Evolutionary conservation across 2,329 filamentous ascomycete genomes (phyloP).

Genomic region (Calonectria henricotiae): DNA sequence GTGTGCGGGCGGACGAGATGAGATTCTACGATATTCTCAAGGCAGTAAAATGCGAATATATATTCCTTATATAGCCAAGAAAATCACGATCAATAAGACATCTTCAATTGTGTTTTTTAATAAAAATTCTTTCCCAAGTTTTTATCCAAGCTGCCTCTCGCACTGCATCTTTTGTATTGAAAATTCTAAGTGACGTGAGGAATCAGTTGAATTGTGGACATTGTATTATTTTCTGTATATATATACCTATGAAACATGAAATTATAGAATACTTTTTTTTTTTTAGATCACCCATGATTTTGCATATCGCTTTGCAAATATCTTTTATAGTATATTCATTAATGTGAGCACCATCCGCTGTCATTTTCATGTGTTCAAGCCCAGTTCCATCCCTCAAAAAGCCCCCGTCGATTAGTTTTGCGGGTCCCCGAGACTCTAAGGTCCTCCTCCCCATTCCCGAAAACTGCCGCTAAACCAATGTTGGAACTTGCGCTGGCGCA

Average conservation of each 20-base stretch:
- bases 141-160: not conserved
- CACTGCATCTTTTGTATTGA: not conserved
- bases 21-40: not conserved
- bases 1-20: not conserved
- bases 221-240: not conserved
- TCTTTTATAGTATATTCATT: not conserved
- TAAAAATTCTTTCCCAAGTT: not conserved
- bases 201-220: not conserved
- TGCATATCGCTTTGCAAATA: not conserved
- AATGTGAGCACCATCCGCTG: not conserved
- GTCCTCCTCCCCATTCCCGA: not conserved
- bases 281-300: not conserved
- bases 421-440: slow-evolving; percentile 8
- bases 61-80: not conserved
- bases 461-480: slow-evolving; percentile 43
- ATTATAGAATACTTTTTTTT: not conserved
- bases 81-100: not conserved
- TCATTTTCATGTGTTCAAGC: not conserved
- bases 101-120: not conserved
- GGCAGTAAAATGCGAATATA: not conserved
- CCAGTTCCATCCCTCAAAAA: not conserved
- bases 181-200: not conserved
- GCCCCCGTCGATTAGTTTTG: slow-evolving; percentile 6
- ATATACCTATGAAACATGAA: too few species aligned
- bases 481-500: slow-evolving; percentile 34